phyloP scores from a whole-genome alignment of 1,284 basidiomycete genomes.

The Boletus semigastroideus region DNA sequence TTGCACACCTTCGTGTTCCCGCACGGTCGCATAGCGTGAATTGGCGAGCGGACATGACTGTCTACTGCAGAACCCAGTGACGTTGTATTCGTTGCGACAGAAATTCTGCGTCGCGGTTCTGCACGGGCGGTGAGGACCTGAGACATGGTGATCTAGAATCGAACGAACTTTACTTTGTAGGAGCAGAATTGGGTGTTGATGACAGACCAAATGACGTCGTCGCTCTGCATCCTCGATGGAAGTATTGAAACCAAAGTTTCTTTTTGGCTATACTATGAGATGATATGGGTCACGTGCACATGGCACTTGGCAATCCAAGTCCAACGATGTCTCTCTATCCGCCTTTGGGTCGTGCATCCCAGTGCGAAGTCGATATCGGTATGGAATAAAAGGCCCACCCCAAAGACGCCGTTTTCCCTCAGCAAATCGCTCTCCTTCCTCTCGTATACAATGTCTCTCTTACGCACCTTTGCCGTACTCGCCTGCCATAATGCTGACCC shows the following conservation, averaged over 20 bases:
- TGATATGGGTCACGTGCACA: constrained; percentile 2
- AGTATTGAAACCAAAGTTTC: too few species aligned
- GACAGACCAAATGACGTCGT: constrained; percentile 95
- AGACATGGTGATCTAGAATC: not conserved
- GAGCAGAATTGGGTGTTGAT: constrained; percentile 95
- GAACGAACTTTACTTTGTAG: constrained; percentile 93
- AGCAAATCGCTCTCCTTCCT: too few species aligned
- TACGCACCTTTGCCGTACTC: too few species aligned
- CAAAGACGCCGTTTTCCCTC: too few species aligned
- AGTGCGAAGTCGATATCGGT: too few species aligned
- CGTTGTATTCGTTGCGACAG: constrained; percentile 98
- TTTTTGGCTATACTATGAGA: not conserved
- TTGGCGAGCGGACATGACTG: constrained; percentile 98
- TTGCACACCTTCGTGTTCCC: constrained; percentile 86
- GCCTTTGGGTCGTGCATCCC: too few species aligned
- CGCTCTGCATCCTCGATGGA: constrained; percentile 67
- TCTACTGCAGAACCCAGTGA: constrained; percentile 95
- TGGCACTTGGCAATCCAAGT: too few species aligned
- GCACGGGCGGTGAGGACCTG: constrained; percentile 10
- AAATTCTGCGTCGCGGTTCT: constrained; percentile 96
- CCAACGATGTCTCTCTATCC: too few species aligned
- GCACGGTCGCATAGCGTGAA: constrained; percentile 94
- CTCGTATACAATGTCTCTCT: too few species aligned
- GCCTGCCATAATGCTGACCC: too few species aligned
- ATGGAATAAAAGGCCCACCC: too few species aligned